These are phyloP conservation scores for Mycena olivaceomarginata DNA, from an alignment of 768 basidiomycete species.

Conservation along the genomic window DNA sequence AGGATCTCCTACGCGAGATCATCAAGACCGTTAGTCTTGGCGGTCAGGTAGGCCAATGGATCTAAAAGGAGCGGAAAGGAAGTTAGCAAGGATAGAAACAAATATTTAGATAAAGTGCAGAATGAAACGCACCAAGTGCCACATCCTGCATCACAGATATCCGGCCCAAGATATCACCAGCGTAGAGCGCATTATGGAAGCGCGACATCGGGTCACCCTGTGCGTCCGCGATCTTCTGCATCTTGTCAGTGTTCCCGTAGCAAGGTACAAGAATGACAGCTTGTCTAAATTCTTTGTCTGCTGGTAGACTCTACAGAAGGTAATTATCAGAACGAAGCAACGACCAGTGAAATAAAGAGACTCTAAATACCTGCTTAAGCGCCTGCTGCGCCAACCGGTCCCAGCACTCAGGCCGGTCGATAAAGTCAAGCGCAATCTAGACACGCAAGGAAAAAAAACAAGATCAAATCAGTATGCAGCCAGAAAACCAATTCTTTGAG, in stretches of 20 bases:
- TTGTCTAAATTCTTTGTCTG: constrained; percentile 99
- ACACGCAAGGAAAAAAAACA: neutral
- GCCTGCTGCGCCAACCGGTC: constrained; percentile 95
- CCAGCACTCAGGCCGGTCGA: constrained; percentile 96
- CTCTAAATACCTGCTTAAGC: constrained; percentile 98
- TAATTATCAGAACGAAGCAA: neutral
- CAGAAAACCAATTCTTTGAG: neutral
- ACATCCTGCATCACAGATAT: constrained; percentile 94
- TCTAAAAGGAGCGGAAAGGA: constrained; percentile 66
- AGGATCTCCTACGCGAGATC: constrained; percentile 94
- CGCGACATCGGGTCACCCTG: constrained; percentile 98
- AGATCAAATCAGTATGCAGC: neutral
- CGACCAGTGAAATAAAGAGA: neutral
- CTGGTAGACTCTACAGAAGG: constrained; percentile 90
- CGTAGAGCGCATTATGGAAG: constrained; percentile 95
- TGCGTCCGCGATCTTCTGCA: constrained; percentile 98
- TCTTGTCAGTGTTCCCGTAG: constrained; percentile 96
- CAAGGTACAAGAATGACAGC: constrained; percentile 96
- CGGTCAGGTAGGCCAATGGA: constrained; percentile 96
- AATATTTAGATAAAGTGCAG: neutral
- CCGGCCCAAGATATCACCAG: constrained; percentile 90
- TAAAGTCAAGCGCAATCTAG: constrained; percentile 97
- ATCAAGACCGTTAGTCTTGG: constrained; percentile 95
- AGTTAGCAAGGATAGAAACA: neutral
- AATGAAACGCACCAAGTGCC: constrained; percentile 84